phyloP scores from a whole-genome alignment of 768 basidiomycete genomes.

The Tulasnella sp. region DNA sequence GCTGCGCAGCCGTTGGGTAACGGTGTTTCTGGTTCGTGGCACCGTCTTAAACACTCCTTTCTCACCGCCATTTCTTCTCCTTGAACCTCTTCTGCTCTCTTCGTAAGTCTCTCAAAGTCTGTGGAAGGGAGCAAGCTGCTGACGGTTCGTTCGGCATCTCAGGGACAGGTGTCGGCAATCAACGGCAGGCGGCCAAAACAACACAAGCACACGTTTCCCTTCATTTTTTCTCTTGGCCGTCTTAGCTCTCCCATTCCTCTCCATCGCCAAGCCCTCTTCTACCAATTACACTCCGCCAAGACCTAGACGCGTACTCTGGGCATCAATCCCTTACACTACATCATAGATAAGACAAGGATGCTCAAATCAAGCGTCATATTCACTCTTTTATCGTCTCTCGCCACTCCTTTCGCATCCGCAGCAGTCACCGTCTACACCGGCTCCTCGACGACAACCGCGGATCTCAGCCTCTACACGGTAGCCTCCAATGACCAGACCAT shows the following conservation, averaged over 20 bases:
- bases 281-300: constrained; percentile 6
- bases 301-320: constrained; percentile 1
- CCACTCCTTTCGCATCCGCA: constrained; percentile 13
- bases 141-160: neutral
- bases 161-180: neutral
- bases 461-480: neutral
- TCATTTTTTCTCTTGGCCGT: neutral
- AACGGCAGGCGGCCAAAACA: neutral
- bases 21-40: neutral
- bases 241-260: constrained; percentile 13
- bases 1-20: neutral
- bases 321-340: neutral
- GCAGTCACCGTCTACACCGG: constrained; percentile 26
- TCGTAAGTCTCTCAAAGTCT: neutral
- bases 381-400: constrained; percentile 5
- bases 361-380: neutral
- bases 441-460: neutral
- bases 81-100: neutral
- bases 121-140: neutral
- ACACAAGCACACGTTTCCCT: neutral
- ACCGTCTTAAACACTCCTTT: neutral
- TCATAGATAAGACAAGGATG: neutral
- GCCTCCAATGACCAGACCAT: constrained; percentile 16
- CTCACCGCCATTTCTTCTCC: neutral
- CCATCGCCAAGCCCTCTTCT: constrained; percentile 4